These are phyloP conservation scores for Eucalyptus microcorys DNA, from an alignment of 345 rosid species.

Conservation along the genomic window DNA sequence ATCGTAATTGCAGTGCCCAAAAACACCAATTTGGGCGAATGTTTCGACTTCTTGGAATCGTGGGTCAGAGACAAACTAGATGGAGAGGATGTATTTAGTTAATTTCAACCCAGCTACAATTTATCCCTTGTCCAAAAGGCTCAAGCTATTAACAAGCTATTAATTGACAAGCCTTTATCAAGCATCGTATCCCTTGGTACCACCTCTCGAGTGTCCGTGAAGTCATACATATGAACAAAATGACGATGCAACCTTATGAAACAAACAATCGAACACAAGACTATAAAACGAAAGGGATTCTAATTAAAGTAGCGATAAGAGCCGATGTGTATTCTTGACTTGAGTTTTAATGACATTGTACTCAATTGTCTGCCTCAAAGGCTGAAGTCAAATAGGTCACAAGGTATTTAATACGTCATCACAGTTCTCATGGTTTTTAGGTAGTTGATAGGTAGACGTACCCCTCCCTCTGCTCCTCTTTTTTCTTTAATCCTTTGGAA, in stretches of 20 bases:
- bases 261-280: neutral
- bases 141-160: neutral
- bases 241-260: neutral
- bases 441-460: neutral
- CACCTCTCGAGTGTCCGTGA: neutral
- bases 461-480: slow-evolving; percentile 23
- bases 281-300: neutral
- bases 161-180: neutral
- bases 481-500: neutral
- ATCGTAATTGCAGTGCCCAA: slow-evolving; percentile 24
- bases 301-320: neutral
- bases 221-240: neutral
- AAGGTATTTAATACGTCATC: neutral
- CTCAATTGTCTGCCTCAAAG: neutral
- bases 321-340: neutral
- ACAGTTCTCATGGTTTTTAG: neutral
- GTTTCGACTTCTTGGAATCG: slow-evolving; percentile 33
- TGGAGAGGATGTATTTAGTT: neutral
- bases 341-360: neutral
- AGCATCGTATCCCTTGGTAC: neutral
- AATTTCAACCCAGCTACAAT: neutral
- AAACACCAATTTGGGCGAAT: slow-evolving; percentile 27
- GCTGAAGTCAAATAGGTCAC: neutral
- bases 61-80: slow-evolving; percentile 23
- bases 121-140: neutral